Evolutionary conservation across 2,329 filamentous ascomycete species (phyloP).

Genomic region (Penicillium capsulatum): DNA sequence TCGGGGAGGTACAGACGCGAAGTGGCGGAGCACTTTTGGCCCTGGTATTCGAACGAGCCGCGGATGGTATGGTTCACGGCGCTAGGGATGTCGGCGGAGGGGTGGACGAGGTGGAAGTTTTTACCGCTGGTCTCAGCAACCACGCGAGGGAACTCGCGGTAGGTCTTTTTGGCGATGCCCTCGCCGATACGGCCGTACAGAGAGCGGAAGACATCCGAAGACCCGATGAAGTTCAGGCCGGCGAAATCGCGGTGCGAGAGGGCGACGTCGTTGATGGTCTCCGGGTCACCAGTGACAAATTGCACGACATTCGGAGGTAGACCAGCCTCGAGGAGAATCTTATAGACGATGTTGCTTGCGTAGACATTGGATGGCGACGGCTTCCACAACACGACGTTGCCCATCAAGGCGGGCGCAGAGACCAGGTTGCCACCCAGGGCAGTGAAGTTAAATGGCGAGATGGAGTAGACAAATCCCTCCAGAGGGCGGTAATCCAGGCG

Average conservation of each 20-base stretch:
- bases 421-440: conserved; percentile 85
- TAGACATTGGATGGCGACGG: conserved; percentile 80
- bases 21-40: conserved; percentile 82
- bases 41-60: conserved; percentile 82
- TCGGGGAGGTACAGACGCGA: conserved; percentile 72
- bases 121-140: conserved; percentile 87
- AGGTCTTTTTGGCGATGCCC: conserved; percentile 72
- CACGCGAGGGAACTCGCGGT: conserved; percentile 76
- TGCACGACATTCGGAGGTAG: conserved; percentile 86
- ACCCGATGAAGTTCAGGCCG: conserved; percentile 85
- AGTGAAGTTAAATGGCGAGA: conserved; percentile 95
- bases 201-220: conserved; percentile 80
- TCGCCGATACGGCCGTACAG: conserved; percentile 80
- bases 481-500: conserved; percentile 81
- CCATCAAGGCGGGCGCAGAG: conserved; percentile 77
- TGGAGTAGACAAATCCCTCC: conserved; percentile 90
- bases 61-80: conserved; percentile 75
- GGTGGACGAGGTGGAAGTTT: conserved; percentile 82
- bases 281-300: conserved; percentile 84
- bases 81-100: conserved; percentile 68
- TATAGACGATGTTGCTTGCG: conserved; percentile 81
- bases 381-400: conserved; percentile 96
- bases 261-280: conserved; percentile 71
- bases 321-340: conserved; percentile 87
- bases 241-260: conserved; percentile 75